Percentiles rank a stretch among this genome's conserved stretches.
phyloP scores from a whole-genome alignment of 164 flowering plant genomes.

The Aristolochia californica region DNA sequence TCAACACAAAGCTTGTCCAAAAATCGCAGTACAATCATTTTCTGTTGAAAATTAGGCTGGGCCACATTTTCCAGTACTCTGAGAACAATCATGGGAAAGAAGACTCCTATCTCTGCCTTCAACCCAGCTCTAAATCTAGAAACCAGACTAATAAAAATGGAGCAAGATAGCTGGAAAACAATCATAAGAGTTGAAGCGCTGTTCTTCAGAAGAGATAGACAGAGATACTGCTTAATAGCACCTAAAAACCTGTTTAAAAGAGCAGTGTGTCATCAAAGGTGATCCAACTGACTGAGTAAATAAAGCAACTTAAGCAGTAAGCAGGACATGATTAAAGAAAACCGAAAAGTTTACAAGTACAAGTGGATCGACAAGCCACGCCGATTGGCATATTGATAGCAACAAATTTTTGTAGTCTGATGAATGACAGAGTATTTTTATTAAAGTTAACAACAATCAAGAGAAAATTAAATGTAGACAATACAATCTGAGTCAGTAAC shows the following conservation, averaged over 20 bases:
- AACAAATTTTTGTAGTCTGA: too few species aligned
- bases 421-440: too few species aligned
- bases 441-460: too few species aligned
- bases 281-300: too few species aligned
- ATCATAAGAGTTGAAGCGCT: slow-evolving; percentile 95
- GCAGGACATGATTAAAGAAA: too few species aligned
- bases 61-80: slow-evolving; percentile 95
- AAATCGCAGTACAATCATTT: slow-evolving; percentile 93
- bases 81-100: slow-evolving; percentile 98
- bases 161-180: slow-evolving; percentile 97
- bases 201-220: slow-evolving; percentile 92
- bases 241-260: slow-evolving; percentile 73
- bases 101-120: slow-evolving; percentile 99
- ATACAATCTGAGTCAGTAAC: too few species aligned
- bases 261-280: not conserved
- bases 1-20: slow-evolving; percentile 81
- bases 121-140: slow-evolving; percentile 96
- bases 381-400: too few species aligned
- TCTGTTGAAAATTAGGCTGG: slow-evolving; percentile 97
- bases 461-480: too few species aligned
- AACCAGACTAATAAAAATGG: slow-evolving; percentile 91
- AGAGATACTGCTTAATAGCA: slow-evolving; percentile 94
- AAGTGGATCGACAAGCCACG: too few species aligned
- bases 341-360: too few species aligned
- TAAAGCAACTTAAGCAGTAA: too few species aligned